phyloP scores from a whole-genome alignment of 352 stramenopile genomes.

The Pythium periplocum region DNA sequence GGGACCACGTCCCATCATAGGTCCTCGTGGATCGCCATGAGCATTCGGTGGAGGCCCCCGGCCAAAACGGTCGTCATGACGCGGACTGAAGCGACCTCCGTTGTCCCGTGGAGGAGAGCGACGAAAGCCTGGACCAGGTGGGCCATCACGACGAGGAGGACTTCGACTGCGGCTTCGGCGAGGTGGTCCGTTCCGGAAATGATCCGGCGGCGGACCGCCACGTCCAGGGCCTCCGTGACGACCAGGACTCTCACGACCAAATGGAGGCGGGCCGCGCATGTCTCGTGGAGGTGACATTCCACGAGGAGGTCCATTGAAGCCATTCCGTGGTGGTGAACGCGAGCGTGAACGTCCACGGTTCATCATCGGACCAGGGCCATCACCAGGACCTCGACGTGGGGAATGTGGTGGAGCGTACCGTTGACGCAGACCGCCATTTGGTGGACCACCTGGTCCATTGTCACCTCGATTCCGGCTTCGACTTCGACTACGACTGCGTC shows the following conservation, averaged over 20 bases:
- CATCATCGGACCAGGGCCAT: neutral
- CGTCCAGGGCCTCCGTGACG: too few species aligned
- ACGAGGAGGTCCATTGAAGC: too few species aligned
- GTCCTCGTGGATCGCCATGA: too few species aligned
- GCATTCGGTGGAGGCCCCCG: too few species aligned
- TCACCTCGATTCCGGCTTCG: neutral
- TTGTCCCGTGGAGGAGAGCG: conserved; percentile 7
- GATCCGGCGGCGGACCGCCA: too few species aligned
- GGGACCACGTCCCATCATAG: too few species aligned
- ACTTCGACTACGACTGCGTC: neutral
- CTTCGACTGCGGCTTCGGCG: conserved; percentile 10
- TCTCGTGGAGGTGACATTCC: too few species aligned
- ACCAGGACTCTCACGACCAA: too few species aligned
- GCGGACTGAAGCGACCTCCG: conserved; percentile 7
- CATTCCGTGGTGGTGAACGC: too few species aligned
- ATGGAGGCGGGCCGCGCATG: too few species aligned
- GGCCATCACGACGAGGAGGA: conserved; percentile 3
- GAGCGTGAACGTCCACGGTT: too few species aligned
- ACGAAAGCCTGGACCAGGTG: conserved; percentile 7
- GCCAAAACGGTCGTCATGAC: neutral
- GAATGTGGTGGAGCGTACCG: neutral
- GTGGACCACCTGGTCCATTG: neutral
- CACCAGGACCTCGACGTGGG: neutral
- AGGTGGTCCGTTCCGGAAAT: too few species aligned
- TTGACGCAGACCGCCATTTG: neutral